Evolutionary conservation across 768 basidiomycete genomes (phyloP), one percentile per base, ranked within the genome.

Genomic region (Suillus bovinus): DNA sequence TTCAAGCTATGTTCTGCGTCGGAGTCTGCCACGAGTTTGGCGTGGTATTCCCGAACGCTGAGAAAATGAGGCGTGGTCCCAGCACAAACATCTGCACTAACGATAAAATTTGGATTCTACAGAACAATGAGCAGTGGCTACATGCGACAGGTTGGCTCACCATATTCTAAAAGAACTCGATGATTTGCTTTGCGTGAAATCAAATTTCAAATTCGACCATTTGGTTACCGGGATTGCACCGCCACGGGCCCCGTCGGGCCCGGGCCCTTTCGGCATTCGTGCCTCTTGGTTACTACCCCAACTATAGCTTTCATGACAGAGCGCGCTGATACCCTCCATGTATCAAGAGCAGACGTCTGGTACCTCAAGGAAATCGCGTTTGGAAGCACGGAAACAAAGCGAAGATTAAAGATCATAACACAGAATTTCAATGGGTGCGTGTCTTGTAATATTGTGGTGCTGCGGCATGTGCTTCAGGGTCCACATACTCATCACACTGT

Each of bases 391-490:
- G 65, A 70, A 29, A 20, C 63, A 41, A 64, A 66, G 66, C 72
- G 76, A 47, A 71, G 68, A 3, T 69, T 82, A 66, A 86, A 86
- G 70, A 87, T 93, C 62, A 86, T 93, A 58, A 92, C 90, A 0
- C 91, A 93, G 74, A 92, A 92, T 68, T 90, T 85, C 68, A 93
- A 93, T 68, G 91, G 91, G 91, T 91, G 61, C 63, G 87, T 80
- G 46, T 24, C 46, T 34, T 22, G 11, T 10, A 34, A 33, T 34
- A 22, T 49, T 49, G 11, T n/a, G 11, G 52, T 54, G 22, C 36
- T 56, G 54, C 36, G 49, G 24, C 54, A 27, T 38, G 31, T 42
- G 61, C 8, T 13, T 14, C 10, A 17, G 10, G n/a, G 44, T 49
- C 55, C 53, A 60, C 13, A 16, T 27, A 46, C 44, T 46, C 14